phyloP scores from a whole-genome alignment of 1,139 yeast genomes.

The Pichia cactophila region DNA sequence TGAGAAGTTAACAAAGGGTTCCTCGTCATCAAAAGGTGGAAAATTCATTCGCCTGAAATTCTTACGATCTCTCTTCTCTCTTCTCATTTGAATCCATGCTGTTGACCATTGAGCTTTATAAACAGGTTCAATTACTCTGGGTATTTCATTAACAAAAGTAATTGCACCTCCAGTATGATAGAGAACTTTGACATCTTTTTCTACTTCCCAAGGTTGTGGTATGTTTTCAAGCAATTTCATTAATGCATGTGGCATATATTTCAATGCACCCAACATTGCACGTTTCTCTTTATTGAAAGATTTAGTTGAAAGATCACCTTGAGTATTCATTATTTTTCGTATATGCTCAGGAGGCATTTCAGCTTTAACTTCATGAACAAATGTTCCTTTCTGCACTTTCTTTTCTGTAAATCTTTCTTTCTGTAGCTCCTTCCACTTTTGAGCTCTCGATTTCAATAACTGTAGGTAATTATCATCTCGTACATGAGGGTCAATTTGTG shows the following conservation, averaged over 20 bases:
- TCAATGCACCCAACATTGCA: constrained; percentile 83
- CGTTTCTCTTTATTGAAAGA: constrained; percentile 83
- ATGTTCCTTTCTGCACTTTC: constrained; percentile 32
- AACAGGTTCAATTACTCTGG: constrained; percentile 87
- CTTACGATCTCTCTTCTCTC: constrained; percentile 83
- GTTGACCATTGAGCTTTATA: constrained; percentile 95
- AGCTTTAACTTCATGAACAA: constrained; percentile 54
- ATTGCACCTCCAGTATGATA: constrained; percentile 93
- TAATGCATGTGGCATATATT: constrained; percentile 93
- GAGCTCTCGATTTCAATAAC: constrained; percentile 37
- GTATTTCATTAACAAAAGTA: constrained; percentile 88
- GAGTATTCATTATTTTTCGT: constrained; percentile 75
- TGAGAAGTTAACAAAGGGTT: constrained; percentile 79
- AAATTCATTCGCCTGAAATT: constrained; percentile 88
- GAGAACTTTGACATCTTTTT: constrained; percentile 76
- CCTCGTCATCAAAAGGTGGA: constrained; percentile 97
- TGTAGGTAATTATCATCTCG: neutral
- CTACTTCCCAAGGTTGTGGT: constrained; percentile 98
- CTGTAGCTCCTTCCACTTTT: constrained; percentile 62
- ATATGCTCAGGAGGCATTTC: constrained; percentile 95
- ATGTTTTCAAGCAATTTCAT: constrained; percentile 84
- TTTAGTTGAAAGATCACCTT: constrained; percentile 77
- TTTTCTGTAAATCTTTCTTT: constrained; percentile 41
- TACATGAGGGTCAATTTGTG: neutral
- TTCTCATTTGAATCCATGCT: constrained; percentile 85